These are phyloP conservation scores for Apiospora malaysiana DNA, from an alignment of 2,329 filamentous ascomycete species.

Conservation along the genomic window DNA sequence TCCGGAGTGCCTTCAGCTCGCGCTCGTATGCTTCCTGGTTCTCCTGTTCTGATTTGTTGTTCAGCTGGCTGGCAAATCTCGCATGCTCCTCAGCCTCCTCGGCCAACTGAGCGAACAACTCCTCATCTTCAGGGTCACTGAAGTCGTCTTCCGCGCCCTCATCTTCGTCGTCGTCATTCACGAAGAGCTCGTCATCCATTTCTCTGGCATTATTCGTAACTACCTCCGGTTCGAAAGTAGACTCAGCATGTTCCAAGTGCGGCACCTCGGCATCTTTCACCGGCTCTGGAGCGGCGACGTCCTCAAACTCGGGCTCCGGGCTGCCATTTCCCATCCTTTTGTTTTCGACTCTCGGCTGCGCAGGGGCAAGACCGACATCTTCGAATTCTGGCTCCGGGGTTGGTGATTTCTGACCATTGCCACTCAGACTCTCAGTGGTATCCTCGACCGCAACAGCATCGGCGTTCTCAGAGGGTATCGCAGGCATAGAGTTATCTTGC, in stretches of 20 bases:
- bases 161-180: slow-evolving; percentile 66
- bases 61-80: slow-evolving; percentile 87
- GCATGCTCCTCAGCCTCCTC: slow-evolving; percentile 93
- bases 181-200: slow-evolving; percentile 47
- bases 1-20: slow-evolving; percentile 84
- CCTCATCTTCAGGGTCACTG: slow-evolving; percentile 91
- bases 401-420: neutral
- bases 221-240: slow-evolving; percentile 30
- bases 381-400: slow-evolving; percentile 41
- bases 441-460: neutral
- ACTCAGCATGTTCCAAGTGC: slow-evolving; percentile 15
- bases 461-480: neutral
- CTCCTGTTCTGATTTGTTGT: slow-evolving; percentile 72
- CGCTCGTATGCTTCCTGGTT: slow-evolving; percentile 82
- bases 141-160: slow-evolving; percentile 69
- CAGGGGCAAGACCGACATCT: slow-evolving; percentile 29
- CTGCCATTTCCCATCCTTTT: slow-evolving; percentile 27
- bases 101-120: slow-evolving; percentile 83
- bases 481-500: slow-evolving; percentile 14
- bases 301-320: slow-evolving; percentile 45
- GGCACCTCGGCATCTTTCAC: slow-evolving; percentile 29
- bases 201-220: slow-evolving; percentile 28
- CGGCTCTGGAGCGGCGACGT: slow-evolving; percentile 39
- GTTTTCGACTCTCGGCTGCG: slow-evolving; percentile 20
- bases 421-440: slow-evolving; percentile 22